These are phyloP conservation scores for Ambrosia trifida DNA, from an alignment of 129 eudicot genomes.

Conservation along the genomic window DNA sequence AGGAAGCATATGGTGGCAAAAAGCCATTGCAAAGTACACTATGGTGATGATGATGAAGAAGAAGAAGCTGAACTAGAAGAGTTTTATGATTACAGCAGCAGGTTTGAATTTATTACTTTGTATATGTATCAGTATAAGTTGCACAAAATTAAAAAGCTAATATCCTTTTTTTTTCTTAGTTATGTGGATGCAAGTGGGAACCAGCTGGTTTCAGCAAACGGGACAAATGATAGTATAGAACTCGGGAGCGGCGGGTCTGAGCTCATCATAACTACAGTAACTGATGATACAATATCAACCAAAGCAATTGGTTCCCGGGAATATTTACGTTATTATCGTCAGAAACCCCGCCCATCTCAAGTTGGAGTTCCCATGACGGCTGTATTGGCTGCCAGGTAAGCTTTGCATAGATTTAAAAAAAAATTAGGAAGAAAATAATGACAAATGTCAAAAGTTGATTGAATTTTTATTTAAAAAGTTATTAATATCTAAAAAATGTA, in stretches of 20 bases:
- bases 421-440: neutral
- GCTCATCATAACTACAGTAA: conserved; percentile 63
- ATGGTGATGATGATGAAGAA: conserved; percentile 96
- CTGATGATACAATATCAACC: conserved; percentile 43
- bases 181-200: conserved; percentile 79
- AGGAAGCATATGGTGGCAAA: conserved; percentile 98
- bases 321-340: conserved; percentile 86
- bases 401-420: neutral
- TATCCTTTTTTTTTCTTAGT: conserved; percentile 33
- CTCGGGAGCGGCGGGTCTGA: conserved; percentile 92
- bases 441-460: neutral
- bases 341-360: conserved; percentile 76
- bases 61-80: conserved; percentile 97
- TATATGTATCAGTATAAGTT: neutral
- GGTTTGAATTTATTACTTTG: conserved; percentile 42
- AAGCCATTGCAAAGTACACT: conserved; percentile 93
- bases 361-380: conserved; percentile 50
- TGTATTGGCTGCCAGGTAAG: conserved; percentile 89
- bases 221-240: conserved; percentile 48
- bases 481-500: neutral
- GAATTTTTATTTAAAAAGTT: neutral
- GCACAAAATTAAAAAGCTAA: conserved; percentile 6
- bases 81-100: conserved; percentile 97
- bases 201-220: conserved; percentile 64
- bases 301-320: conserved; percentile 91